Percentiles rank a stretch among this genome's conserved stretches.
Conservation (phyloP, 1,139 yeast genomes). For the Pichia sp. region DNA sequence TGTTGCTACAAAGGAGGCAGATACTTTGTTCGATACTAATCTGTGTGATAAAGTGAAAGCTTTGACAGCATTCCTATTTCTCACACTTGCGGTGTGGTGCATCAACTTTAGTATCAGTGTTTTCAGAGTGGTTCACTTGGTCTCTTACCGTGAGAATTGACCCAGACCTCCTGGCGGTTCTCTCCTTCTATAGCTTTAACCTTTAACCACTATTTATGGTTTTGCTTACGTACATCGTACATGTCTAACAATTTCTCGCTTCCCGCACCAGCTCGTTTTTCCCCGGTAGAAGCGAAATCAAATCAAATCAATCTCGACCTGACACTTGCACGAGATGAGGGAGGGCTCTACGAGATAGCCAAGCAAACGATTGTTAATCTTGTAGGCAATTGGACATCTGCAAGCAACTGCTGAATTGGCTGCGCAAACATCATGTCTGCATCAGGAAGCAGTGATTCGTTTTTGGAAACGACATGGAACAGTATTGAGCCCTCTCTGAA, state of each 20-base stretch:
- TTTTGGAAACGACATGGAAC: slow-evolving; percentile 62
- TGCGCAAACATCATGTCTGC: no score
- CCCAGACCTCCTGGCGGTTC: no score
- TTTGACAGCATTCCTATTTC: slow-evolving; percentile 68
- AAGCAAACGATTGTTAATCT: not conserved
- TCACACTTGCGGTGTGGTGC: slow-evolving; percentile 77
- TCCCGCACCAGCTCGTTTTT: no score
- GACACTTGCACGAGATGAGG: no score
- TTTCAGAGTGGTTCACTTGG: slow-evolving; percentile 74
- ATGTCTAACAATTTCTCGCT: no score
- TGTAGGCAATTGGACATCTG: not conserved
- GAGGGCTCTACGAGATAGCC: no score
- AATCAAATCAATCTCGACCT: no score
- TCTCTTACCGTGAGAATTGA: slow-evolving; percentile 23
- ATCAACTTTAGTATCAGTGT: slow-evolving; percentile 78
- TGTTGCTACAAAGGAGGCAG: slow-evolving; percentile 13
- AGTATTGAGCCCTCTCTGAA: slow-evolving; percentile 70
- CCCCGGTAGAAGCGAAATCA: no score
- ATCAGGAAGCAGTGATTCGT: slow-evolving; percentile 11
- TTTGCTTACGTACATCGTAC: no score
- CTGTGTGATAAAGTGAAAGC: slow-evolving; percentile 80
- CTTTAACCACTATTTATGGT: no score
- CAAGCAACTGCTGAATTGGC: not conserved
- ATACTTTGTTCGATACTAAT: not conserved
- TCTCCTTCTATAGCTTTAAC: no score